Conservation (phyloP, 371 early-diverging fungal genomes). For the Mortierella sp. region DNA sequence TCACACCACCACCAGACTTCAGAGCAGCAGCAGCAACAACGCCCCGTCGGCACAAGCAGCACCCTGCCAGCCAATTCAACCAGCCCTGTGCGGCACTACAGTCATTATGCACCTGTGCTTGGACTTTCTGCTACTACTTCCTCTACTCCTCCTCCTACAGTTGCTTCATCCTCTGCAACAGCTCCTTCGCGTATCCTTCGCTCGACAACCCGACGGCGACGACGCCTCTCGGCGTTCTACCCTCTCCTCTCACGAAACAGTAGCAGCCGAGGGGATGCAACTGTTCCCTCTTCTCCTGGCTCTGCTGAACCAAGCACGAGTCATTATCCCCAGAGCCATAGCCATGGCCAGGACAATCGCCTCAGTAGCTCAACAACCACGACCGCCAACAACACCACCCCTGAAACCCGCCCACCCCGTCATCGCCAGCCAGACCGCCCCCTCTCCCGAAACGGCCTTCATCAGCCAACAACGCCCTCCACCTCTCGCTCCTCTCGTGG, state of each 20-base stretch:
- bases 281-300: neutral
- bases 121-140: neutral
- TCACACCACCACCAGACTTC: neutral
- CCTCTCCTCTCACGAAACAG: slow-evolving; percentile 34
- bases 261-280: slow-evolving; percentile 10
- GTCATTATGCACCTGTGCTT: neutral
- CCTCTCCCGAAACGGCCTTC: slow-evolving; percentile 10
- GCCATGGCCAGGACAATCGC: neutral
- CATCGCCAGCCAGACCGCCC: slow-evolving; percentile 17
- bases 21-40: neutral
- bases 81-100: neutral
- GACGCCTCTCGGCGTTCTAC: slow-evolving; percentile 30
- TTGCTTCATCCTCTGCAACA: slow-evolving; percentile 1
- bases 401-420: slow-evolving; percentile 11
- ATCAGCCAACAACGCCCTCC: neutral
- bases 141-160: neutral
- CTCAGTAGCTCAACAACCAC: neutral
- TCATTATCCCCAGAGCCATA: slow-evolving; percentile 5
- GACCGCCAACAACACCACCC: slow-evolving; percentile 5
- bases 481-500: slow-evolving; percentile 22
- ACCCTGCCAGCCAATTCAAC: neutral
- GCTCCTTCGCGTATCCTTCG: slow-evolving; percentile 20
- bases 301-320: slow-evolving; percentile 9
- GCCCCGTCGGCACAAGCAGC: neutral
- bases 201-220: slow-evolving; percentile 35